These are phyloP conservation scores for Plasmodium falciparum DNA, from an alignment of 169 alveolate species.

Conservation along the genomic window DNA sequence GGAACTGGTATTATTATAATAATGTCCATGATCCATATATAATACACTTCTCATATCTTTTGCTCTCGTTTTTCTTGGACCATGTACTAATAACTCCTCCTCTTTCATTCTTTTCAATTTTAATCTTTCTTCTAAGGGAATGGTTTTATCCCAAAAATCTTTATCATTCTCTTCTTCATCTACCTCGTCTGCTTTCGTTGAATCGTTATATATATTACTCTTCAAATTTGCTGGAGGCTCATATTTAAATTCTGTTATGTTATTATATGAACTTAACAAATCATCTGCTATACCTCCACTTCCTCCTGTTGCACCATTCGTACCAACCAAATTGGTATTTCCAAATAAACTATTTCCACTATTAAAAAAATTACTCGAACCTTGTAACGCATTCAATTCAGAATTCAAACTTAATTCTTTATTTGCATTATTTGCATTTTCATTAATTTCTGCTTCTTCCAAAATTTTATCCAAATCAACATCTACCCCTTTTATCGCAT, in stretches of 20 bases:
- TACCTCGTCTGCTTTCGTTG: constrained; percentile 78
- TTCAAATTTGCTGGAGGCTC: constrained; percentile 90
- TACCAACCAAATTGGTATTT: constrained; percentile 22
- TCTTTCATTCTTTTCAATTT: constrained; percentile 86
- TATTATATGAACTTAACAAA: constrained; percentile 90
- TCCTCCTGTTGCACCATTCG: constrained; percentile 77
- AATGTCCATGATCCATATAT: neutral
- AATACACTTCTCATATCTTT: constrained; percentile 74
- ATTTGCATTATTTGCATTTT: constrained; percentile 82
- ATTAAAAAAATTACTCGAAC: constrained; percentile 28
- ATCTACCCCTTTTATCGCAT: constrained; percentile 80
- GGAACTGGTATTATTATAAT: neutral
- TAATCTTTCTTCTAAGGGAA: constrained; percentile 91
- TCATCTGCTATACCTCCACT: constrained; percentile 91
- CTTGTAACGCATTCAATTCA: constrained; percentile 65
- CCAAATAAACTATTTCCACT: constrained; percentile 37
- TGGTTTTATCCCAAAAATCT: constrained; percentile 92
- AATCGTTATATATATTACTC: constrained; percentile 82
- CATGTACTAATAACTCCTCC: constrained; percentile 88
- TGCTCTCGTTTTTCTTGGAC: constrained; percentile 91
- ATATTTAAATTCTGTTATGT: constrained; percentile 92
- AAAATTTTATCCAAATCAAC: constrained; percentile 91
- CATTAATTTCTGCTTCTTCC: constrained; percentile 91
- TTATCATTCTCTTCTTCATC: constrained; percentile 88
- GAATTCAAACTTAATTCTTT: constrained; percentile 67